These are phyloP conservation scores for Marasmius fiardii DNA, from an alignment of 1,284 basidiomycete genomes.

Conservation along the genomic window DNA sequence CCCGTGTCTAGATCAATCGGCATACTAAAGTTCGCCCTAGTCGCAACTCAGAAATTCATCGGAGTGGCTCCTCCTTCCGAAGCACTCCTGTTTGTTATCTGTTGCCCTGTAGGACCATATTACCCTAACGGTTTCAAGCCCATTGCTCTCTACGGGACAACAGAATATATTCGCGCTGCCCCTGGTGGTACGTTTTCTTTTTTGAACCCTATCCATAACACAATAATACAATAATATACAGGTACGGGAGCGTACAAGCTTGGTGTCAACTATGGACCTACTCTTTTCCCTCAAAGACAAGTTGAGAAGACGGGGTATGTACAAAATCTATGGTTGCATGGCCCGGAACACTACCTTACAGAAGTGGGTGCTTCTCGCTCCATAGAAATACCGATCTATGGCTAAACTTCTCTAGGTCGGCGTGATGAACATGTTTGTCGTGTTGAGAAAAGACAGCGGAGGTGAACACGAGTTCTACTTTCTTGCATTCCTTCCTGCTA, in stretches of 20 bases:
- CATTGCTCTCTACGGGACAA: slow-evolving; percentile 88
- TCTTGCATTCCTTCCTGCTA: background rate
- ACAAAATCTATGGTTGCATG: slow-evolving; percentile 95
- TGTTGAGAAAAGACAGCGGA: slow-evolving; percentile 75
- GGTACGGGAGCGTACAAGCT: slow-evolving; percentile 91
- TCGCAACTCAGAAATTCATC: slow-evolving; percentile 87
- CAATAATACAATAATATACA: slow-evolving; percentile 19
- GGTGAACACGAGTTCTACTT: slow-evolving; percentile 34
- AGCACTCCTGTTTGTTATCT: slow-evolving; percentile 93
- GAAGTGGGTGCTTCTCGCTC: slow-evolving; percentile 41
- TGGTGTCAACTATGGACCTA: slow-evolving; percentile 89
- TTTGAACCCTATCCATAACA: background rate
- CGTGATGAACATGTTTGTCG: slow-evolving; percentile 96
- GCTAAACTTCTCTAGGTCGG: too few relatives aligned
- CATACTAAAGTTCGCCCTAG: slow-evolving; percentile 34
- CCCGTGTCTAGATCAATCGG: background rate
- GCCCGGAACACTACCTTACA: slow-evolving; percentile 82
- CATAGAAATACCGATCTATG: too few relatives aligned
- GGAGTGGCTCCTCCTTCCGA: slow-evolving; percentile 88
- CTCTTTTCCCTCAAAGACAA: slow-evolving; percentile 83
- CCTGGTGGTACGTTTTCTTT: slow-evolving; percentile 68
- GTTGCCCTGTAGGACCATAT: slow-evolving; percentile 93
- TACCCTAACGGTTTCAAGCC: slow-evolving; percentile 97
- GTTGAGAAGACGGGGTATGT: slow-evolving; percentile 86
- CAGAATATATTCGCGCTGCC: slow-evolving; percentile 85